Percentiles rank a stretch among this genome's conserved stretches.
These are phyloP conservation scores for Coemansia sp. DNA, from an alignment of 192 early-diverging fungal species.

Conservation along the genomic window DNA sequence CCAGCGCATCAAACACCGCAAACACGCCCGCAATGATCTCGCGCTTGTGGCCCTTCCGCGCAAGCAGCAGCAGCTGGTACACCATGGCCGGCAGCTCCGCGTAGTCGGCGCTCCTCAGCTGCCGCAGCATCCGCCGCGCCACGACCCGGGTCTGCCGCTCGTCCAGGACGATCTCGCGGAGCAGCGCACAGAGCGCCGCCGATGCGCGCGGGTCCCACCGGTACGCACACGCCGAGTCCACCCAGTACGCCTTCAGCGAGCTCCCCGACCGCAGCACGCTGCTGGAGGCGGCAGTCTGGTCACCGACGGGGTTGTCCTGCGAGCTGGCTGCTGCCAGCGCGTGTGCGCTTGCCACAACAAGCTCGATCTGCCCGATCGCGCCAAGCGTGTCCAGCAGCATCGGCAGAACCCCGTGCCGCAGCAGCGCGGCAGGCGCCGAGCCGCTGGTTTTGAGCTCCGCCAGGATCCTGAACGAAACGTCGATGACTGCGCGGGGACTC, in stretches of 20 bases:
- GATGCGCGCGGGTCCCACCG: constrained; percentile 37
- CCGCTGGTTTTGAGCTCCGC: constrained; percentile 45
- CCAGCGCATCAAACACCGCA: constrained; percentile 60
- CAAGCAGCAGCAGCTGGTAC: constrained; percentile 68
- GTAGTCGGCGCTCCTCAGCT: constrained; percentile 22
- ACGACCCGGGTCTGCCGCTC: constrained; percentile 18
- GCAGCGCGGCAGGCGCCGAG: constrained; percentile 15
- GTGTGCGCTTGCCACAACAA: constrained; percentile 10
- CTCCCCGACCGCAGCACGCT: constrained; percentile 35
- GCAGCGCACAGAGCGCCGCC: constrained; percentile 29
- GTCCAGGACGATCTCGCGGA: constrained; percentile 33
- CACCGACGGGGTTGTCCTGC: not conserved
- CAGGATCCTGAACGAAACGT: constrained; percentile 38
- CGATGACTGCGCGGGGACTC: constrained; percentile 27
- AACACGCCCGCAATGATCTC: constrained; percentile 58
- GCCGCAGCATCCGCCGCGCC: constrained; percentile 34
- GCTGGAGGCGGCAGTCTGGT: too few relatives aligned
- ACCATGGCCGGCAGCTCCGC: constrained; percentile 64
- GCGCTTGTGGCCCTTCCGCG: constrained; percentile 63
- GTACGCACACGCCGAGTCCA: constrained; percentile 43
- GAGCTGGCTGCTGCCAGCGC: constrained; percentile 3
- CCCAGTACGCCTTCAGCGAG: constrained; percentile 45
- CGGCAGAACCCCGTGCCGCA: constrained; percentile 16
- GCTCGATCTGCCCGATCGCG: constrained; percentile 36
- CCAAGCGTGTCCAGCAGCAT: constrained; percentile 50